These are phyloP conservation scores for Ashbya aceris DNA, from an alignment of 1,139 yeast species.

Conservation along the genomic window DNA sequence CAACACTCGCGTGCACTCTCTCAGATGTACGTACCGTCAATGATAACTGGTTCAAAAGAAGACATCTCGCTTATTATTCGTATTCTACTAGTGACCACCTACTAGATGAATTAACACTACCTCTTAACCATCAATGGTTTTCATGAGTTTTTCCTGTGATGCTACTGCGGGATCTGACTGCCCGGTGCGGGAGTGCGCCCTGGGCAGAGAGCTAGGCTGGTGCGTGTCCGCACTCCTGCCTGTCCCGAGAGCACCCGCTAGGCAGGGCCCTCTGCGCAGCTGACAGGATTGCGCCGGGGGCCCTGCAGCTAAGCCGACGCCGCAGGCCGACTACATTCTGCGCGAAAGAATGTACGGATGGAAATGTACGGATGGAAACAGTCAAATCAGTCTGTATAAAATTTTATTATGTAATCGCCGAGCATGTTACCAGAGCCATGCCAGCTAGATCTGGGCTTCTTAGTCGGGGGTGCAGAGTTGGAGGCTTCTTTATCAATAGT, in stretches of 20 bases:
- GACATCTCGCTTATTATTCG: conserved; percentile 46
- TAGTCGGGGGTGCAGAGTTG: conserved; percentile 5
- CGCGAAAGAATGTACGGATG: background rate
- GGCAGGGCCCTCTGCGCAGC: background rate
- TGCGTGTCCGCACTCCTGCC: background rate
- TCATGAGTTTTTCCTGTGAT: conserved; percentile 3
- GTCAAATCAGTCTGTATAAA: conserved; percentile 16
- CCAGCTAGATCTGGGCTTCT: conserved; percentile 6
- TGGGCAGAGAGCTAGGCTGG: conserved; percentile 1
- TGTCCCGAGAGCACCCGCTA: background rate
- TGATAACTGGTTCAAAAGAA: conserved; percentile 91
- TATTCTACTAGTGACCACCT: too few relatives aligned
- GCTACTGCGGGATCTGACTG: background rate
- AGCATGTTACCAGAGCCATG: conserved; percentile 16
- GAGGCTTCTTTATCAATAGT: background rate
- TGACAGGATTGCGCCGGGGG: background rate
- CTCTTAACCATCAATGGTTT: background rate
- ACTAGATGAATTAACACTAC: background rate
- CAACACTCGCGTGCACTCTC: background rate
- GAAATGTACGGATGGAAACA: conserved; percentile 4
- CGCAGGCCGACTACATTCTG: background rate
- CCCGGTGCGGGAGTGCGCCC: background rate
- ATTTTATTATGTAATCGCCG: conserved; percentile 20
- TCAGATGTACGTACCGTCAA: conserved; percentile 57
- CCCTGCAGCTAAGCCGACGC: background rate